A percentile compares a stretch with the other conserved stretches of the same genome.
phyloP scores from a whole-genome alignment of 306 rosid genomes.

The Arachis hypogaea region DNA sequence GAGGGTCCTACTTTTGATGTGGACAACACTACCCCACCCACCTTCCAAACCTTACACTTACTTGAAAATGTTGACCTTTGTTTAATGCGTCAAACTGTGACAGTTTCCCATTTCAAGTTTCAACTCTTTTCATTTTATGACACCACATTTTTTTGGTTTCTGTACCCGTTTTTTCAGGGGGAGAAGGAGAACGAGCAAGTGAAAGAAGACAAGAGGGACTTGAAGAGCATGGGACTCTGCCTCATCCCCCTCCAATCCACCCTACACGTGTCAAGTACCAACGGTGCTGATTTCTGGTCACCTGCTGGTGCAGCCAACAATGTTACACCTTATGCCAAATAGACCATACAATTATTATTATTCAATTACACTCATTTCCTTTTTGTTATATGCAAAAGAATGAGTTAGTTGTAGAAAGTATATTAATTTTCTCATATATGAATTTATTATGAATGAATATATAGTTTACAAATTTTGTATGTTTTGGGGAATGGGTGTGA shows the following conservation, averaged over 20 bases:
- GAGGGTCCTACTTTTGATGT: constrained; percentile 27
- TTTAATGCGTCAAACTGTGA: constrained; percentile 38
- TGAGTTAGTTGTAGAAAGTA: too few species aligned
- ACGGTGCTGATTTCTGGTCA: constrained; percentile 96
- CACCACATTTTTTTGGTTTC: background rate
- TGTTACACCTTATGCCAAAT: constrained; percentile 28
- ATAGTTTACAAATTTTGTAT: constrained; percentile 14
- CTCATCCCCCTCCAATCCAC: constrained; percentile 77
- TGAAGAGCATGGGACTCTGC: constrained; percentile 75
- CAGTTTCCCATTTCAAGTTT: constrained; percentile 35
- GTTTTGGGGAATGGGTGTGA: constrained; percentile 39
- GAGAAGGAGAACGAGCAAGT: constrained; percentile 39
- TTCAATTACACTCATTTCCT: too few species aligned
- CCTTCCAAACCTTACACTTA: background rate
- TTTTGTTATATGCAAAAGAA: too few species aligned
- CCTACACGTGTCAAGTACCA: constrained; percentile 63
- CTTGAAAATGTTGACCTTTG: constrained; percentile 34
- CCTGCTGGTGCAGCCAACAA: constrained; percentile 58
- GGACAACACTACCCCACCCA: constrained; percentile 31
- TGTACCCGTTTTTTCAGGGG: constrained; percentile 46
- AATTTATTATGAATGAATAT: too few species aligned
- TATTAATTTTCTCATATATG: too few species aligned
- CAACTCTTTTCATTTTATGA: constrained; percentile 28
- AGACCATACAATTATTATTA: too few species aligned
- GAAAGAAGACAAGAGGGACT: constrained; percentile 35